Percentiles rank a stretch among this genome's conserved stretches.
Conservation (phyloP, 495 filamentous ascomycete species). For the Aspergillus affinis region DNA sequence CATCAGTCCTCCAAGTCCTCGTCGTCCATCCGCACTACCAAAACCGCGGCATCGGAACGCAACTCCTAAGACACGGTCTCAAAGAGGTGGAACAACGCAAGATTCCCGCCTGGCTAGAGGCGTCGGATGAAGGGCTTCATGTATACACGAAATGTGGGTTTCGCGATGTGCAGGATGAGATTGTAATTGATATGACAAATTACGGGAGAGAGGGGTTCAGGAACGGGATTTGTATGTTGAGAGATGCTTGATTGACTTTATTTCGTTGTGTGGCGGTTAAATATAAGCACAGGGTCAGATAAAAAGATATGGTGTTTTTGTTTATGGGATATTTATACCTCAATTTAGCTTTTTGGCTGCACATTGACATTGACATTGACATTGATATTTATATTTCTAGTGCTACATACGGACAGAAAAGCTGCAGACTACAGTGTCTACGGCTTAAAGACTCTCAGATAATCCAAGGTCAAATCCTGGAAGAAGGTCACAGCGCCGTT, state of each 20-base stretch:
- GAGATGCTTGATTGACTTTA: no score
- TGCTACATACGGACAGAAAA: no score
- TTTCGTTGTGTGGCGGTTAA: no score
- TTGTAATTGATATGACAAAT: neutral
- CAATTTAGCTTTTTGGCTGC: no score
- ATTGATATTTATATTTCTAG: no score
- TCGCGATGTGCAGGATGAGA: neutral
- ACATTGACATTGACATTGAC: no score
- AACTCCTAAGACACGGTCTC: neutral
- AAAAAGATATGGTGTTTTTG: no score
- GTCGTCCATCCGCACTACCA: neutral
- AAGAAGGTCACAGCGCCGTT: conserved; percentile 45
- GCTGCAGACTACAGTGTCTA: neutral
- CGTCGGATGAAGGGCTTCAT: neutral
- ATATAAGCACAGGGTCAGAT: no score
- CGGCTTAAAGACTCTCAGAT: conserved; percentile 32
- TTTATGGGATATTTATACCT: no score
- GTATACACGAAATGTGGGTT: conserved; percentile 4
- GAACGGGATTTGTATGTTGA: conserved; percentile 1
- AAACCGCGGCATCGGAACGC: neutral
- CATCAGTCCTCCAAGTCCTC: conserved; percentile 3
- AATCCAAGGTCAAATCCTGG: conserved; percentile 39
- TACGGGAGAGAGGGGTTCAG: neutral
- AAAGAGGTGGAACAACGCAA: neutral
- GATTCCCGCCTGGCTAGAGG: neutral